Percentiles rank a stretch among this genome's conserved stretches.
phyloP scores from a whole-genome alignment of 2,329 filamentous ascomycete genomes.

The Fusarium falciforme region DNA sequence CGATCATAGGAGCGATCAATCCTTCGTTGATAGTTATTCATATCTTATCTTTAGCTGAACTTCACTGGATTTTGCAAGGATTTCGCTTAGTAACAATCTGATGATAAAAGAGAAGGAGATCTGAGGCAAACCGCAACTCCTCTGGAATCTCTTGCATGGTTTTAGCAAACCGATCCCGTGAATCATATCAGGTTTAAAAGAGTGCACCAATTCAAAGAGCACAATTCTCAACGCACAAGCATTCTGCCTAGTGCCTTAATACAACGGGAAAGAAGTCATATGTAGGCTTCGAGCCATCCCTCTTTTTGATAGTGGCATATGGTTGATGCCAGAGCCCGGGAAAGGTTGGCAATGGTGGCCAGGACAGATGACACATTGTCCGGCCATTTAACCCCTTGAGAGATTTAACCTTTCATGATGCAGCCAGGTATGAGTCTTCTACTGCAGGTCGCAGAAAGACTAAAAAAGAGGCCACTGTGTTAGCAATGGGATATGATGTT shows the following conservation, averaged over 20 bases:
- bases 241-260: not conserved
- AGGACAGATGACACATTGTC: not conserved
- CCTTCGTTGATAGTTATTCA: not conserved
- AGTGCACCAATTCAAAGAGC: not conserved
- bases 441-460: no score
- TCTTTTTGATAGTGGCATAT: not conserved
- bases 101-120: not conserved
- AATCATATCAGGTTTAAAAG: not conserved
- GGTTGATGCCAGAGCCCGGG: not conserved
- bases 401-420: no score
- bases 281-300: not conserved
- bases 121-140: not conserved
- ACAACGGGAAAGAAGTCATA: not conserved
- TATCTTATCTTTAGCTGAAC: not conserved
- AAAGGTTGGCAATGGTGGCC: not conserved
- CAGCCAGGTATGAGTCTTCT: not conserved
- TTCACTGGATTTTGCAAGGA: not conserved
- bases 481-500: no score
- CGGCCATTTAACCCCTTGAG: no score
- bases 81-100: not conserved
- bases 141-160: not conserved
- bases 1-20: not conserved
- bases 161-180: not conserved
- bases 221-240: not conserved
- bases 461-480: no score